Base-by-base conservation (phyloP, 2,329 filamentous ascomycete species). In the Coniochaeta sp. region DNA sequence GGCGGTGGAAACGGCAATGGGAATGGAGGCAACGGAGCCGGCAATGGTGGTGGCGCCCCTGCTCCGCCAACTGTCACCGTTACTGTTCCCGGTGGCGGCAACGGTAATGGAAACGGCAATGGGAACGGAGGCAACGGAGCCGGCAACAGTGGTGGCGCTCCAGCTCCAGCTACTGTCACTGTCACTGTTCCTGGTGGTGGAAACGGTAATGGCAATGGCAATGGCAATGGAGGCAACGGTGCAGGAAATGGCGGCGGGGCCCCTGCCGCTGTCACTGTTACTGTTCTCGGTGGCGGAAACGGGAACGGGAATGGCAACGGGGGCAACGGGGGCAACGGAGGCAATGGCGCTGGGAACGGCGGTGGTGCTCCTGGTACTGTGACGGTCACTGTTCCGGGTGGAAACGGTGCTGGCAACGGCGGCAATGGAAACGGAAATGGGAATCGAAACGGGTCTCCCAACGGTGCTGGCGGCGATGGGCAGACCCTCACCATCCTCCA, bases 361-460 rank as follows among this genome's bases (percentile, higher is more conserved):
- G 35, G 48, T 4, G 51, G 32, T 22, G 45, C 13, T 16, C 46
- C 32, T 28, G 18, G 22, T 10, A 42, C 38, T n/a, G 38, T 42
- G 20, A 52, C 51, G 1, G 32, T 52, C 5, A 52, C 51, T 32
- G 28, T 52, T n/a, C 32, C 51, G n/a, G 30, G 9, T 9, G 38
- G 38, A 6, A 18, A 45, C n/a, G 38, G 38, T 42, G 27, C 16
- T 16, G 24, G 40, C n/a, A 51, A 48, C 18, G 46, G 42, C 16
- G 42, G 48, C 13, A n/a, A 31, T 20, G 56, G 49, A 14, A 45
- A 42, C 35, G 50, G 52, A 16, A 32, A 47, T n/a, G 51, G 51
- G 14, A 32, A 9, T n/a, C 30, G 9, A 32, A 48, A 16, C 14
- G 26, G 26, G 30, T 28, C 26, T 18, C 45, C 45, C 33, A 49